Conservation (phyloP, 2,329 filamentous ascomycete genomes). For the Seiridium unicorne region DNA sequence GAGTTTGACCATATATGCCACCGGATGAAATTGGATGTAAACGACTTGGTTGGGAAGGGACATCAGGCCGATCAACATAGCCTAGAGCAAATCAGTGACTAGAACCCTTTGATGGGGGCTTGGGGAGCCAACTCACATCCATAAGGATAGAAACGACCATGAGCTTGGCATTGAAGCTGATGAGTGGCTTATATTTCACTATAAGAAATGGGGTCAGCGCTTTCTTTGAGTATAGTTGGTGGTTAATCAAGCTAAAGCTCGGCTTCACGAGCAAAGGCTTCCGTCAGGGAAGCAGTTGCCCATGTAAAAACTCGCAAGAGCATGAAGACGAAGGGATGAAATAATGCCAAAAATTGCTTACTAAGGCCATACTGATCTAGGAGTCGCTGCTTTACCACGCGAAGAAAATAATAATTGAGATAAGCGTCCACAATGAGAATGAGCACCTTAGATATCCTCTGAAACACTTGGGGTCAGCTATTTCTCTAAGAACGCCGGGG, state of each 20-base stretch:
- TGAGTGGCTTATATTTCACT: constrained; percentile 48
- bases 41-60: constrained; percentile 43
- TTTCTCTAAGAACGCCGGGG: too few species aligned
- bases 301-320: too few species aligned
- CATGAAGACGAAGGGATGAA: too few species aligned
- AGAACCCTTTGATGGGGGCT: neutral
- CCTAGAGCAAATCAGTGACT: constrained; percentile 10
- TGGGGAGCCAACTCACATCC: constrained; percentile 34
- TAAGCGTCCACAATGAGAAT: constrained; percentile 48
- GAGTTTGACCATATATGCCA: constrained; percentile 43
- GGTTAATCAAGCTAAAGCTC: too few species aligned
- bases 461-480: too few species aligned
- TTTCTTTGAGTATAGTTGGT: too few species aligned
- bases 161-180: constrained; percentile 48
- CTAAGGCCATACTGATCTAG: constrained; percentile 41
- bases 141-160: constrained; percentile 48
- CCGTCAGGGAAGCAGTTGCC: too few species aligned
- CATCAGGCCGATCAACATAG: constrained; percentile 41
- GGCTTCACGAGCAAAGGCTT: too few species aligned
- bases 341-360: too few species aligned
- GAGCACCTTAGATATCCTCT: constrained; percentile 46
- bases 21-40: constrained; percentile 44
- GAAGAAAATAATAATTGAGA: constrained; percentile 53
- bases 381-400: constrained; percentile 42
- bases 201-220: too few species aligned